Conservation (phyloP, 1,139 yeast species). For the Hyphopichia fennica region DNA sequence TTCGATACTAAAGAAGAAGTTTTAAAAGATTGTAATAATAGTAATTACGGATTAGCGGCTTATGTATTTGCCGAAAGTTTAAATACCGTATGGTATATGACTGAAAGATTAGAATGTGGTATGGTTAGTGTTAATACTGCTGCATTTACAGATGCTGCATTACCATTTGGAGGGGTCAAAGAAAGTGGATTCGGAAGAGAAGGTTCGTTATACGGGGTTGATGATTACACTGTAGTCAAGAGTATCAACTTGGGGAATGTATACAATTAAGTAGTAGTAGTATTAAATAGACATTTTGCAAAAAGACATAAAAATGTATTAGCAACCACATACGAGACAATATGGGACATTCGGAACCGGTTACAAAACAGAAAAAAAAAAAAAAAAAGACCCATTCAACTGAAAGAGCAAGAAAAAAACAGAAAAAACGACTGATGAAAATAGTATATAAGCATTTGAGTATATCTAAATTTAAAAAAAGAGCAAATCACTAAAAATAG, state of each 20-base stretch:
- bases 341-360: neutral
- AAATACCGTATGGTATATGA: slow-evolving; percentile 55
- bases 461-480: too few relatives aligned
- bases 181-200: slow-evolving; percentile 53
- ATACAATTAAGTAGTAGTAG: slow-evolving; percentile 18
- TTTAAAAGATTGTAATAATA: slow-evolving; percentile 35
- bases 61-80: slow-evolving; percentile 45
- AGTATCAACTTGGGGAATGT: slow-evolving; percentile 41
- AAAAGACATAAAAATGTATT: too few relatives aligned
- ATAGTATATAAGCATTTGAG: too few relatives aligned
- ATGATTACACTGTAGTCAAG: slow-evolving; percentile 43
- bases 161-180: slow-evolving; percentile 52
- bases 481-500: too few relatives aligned
- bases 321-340: neutral
- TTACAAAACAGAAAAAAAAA: neutral
- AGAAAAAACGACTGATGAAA: too few relatives aligned
- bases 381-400: neutral
- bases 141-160: slow-evolving; percentile 45
- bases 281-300: too few relatives aligned
- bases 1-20: slow-evolving; percentile 44
- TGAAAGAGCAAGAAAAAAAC: neutral
- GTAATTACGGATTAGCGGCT: slow-evolving; percentile 47
- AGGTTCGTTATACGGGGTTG: slow-evolving; percentile 48
- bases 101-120: slow-evolving; percentile 43
- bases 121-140: slow-evolving; percentile 51